Evolutionary conservation across 2,329 filamentous ascomycete genomes (phyloP).

Genomic region (Penicillium sp.): DNA sequence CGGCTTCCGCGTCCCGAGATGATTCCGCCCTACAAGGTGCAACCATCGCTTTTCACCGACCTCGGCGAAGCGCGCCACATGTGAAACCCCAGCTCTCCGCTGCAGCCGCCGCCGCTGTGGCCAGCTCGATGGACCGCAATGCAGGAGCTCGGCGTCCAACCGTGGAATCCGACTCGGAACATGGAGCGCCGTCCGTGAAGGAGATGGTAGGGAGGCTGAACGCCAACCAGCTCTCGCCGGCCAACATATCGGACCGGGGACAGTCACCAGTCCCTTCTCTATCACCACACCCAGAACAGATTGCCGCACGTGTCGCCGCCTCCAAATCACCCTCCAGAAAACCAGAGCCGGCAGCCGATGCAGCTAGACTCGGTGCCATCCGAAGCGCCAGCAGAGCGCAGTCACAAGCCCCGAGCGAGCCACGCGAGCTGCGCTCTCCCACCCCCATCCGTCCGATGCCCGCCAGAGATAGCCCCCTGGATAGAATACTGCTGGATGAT

Average conservation of each 20-base stretch:
- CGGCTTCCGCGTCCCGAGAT: constrained; percentile 22
- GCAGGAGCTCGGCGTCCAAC: constrained; percentile 9
- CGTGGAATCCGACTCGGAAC: constrained; percentile 23
- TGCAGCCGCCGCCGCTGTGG: constrained; percentile 17
- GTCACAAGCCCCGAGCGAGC: constrained; percentile 12
- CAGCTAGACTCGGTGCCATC: constrained; percentile 15
- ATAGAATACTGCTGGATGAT: constrained; percentile 15
- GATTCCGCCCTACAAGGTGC: constrained; percentile 37
- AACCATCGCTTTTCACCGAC: constrained; percentile 32
- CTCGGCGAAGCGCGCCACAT: constrained; percentile 17
- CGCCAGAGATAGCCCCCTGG: constrained; percentile 1
- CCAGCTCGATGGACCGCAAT: constrained; percentile 19
- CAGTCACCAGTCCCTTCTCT: constrained; percentile 11
- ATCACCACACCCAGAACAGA: constrained; percentile 27
- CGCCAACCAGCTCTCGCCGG: constrained; percentile 17
- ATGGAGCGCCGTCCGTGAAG: constrained; percentile 35
- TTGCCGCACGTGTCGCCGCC: constrained; percentile 36
- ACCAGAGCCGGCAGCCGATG: constrained; percentile 10
- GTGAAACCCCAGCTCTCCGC: constrained; percentile 17
- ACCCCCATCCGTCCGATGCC: constrained; percentile 21
- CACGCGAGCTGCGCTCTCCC: constrained; percentile 23
- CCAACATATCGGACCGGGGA: constrained; percentile 11
- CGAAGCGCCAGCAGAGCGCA: constrained; percentile 18
- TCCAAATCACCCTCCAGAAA: constrained; percentile 25
- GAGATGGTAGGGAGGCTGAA: constrained; percentile 37